Evolutionary conservation across 768 basidiomycete genomes (phyloP).

Genomic region (Suillus discolor): DNA sequence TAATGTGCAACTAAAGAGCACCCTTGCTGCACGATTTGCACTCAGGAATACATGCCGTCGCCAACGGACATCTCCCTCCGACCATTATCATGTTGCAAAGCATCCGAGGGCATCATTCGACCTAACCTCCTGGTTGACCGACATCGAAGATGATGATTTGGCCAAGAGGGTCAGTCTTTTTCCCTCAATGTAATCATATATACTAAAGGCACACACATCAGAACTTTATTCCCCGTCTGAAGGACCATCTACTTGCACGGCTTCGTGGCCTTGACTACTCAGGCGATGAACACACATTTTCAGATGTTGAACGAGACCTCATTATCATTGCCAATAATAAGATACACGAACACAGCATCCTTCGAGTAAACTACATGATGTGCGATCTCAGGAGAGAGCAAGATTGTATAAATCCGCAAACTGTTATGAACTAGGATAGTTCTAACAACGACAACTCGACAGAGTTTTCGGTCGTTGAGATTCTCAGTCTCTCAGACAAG

Average conservation of each 20-base stretch:
- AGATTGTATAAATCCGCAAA: conserved; percentile 33
- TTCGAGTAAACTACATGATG: conserved; percentile 35
- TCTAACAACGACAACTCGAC: too few species aligned
- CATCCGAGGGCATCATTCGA: too few species aligned
- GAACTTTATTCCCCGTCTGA: conserved; percentile 31
- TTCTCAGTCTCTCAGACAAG: too few species aligned
- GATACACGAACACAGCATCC: conserved; percentile 34
- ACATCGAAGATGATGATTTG: conserved; percentile 6
- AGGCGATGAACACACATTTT: conserved; percentile 21
- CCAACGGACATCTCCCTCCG: too few species aligned
- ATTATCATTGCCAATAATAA: conserved; percentile 30
- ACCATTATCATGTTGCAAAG: too few species aligned
- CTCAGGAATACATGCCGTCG: too few species aligned
- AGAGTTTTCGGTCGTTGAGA: too few species aligned
- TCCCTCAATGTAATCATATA: conserved; percentile 12
- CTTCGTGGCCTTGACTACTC: conserved; percentile 9
- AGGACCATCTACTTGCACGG: conserved; percentile 14
- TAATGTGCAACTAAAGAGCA: too few species aligned
- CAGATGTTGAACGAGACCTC: conserved; percentile 21
- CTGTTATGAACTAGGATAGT: too few species aligned
- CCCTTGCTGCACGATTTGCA: too few species aligned
- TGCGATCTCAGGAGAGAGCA: conserved; percentile 28
- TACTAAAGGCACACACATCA: conserved; percentile 13
- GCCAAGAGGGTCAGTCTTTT: conserved; percentile 25
- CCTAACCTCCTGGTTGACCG: too few species aligned